Base-by-base conservation (phyloP, 2,329 filamentous ascomycete species). In the Geosmithia morbida region DNA sequence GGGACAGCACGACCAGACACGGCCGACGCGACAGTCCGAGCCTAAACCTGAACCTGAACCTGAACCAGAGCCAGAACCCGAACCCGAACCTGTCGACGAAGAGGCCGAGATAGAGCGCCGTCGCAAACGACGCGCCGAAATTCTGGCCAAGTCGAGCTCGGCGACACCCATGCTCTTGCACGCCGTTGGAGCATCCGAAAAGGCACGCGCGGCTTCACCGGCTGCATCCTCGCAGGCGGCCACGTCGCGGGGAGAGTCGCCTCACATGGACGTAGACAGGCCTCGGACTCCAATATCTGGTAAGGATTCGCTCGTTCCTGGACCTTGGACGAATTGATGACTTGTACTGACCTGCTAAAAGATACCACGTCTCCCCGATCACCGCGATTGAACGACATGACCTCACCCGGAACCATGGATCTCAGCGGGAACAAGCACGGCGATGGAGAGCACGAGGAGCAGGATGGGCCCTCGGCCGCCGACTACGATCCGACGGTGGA, bases 401-500 rank as follows among this genome's bases (percentile, higher is more conserved):
- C 71, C 48, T 77, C 78, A 8, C 77, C 79, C 6, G 70, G 70
- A 49, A 72, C 69, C 11, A 74, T 86, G 51, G 74, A 79, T 49
- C 72, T 87, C 55, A 67, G 76, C 56, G 75, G 80, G 62, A 85
- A 86, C 58, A 68, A 60, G 5, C 72, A 78, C 55, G 69, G 66
- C 37, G 64, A 68, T 51, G 56, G 55, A 41, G 65, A 67, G 45
- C 20, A 17, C 16, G 53, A 59, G 11, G 68, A 71, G 2, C 75
- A 78, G 52, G 83, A 92, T 56, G 87, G 83, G 7, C 85, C 86
- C 6, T 95, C 88, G n/a, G 89, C 89, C 43, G 88, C 87, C 50
- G 87, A 95, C 62, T 95, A 95, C 60, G 87, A 95, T 58, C 89
- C 89, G 1, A 92, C 82, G 1, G 72, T 81, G 54, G 89, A 96